A percentile compares a stretch with the other conserved stretches of the same genome.
phyloP scores from a whole-genome alignment of 2,329 filamentous ascomycete species.

The Penicillium sp. region DNA sequence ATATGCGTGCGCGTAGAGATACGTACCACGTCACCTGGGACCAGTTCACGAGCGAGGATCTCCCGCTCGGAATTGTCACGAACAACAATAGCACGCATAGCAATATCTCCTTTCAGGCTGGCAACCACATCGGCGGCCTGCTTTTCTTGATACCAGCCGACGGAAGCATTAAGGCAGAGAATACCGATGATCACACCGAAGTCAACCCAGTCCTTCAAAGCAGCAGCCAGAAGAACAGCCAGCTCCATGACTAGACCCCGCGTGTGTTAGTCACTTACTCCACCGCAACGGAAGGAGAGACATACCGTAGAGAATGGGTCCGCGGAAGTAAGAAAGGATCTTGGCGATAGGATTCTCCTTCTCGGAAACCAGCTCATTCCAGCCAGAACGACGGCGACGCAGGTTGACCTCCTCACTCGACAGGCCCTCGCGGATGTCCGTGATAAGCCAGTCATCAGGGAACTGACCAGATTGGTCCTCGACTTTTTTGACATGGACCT shows the following conservation, averaged over 20 bases:
- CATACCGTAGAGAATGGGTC: slow-evolving; percentile 75
- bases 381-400: slow-evolving; percentile 66
- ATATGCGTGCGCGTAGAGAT: neutral
- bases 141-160: slow-evolving; percentile 82
- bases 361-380: slow-evolving; percentile 75
- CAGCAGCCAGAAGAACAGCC: slow-evolving; percentile 71
- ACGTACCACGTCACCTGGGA: slow-evolving; percentile 74
- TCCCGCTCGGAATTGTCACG: slow-evolving; percentile 67
- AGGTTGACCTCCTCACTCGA: slow-evolving; percentile 58
- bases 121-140: slow-evolving; percentile 77
- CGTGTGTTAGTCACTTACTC: slow-evolving; percentile 17
- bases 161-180: slow-evolving; percentile 70
- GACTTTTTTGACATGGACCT: slow-evolving; percentile 29
- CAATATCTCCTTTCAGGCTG: slow-evolving; percentile 75
- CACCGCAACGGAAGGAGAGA: neutral
- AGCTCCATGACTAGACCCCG: slow-evolving; percentile 65
- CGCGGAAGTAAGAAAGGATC: slow-evolving; percentile 73
- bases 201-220: slow-evolving; percentile 74
- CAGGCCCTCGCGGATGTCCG: slow-evolving; percentile 68
- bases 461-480: slow-evolving; percentile 43
- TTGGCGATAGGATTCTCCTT: slow-evolving; percentile 75
- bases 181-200: slow-evolving; percentile 78
- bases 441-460: slow-evolving; percentile 68
- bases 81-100: slow-evolving; percentile 69
- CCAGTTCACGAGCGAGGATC: slow-evolving; percentile 70